phyloP scores from a whole-genome alignment of 129 eudicot species.

The Ambrosia artemisiifolia region DNA sequence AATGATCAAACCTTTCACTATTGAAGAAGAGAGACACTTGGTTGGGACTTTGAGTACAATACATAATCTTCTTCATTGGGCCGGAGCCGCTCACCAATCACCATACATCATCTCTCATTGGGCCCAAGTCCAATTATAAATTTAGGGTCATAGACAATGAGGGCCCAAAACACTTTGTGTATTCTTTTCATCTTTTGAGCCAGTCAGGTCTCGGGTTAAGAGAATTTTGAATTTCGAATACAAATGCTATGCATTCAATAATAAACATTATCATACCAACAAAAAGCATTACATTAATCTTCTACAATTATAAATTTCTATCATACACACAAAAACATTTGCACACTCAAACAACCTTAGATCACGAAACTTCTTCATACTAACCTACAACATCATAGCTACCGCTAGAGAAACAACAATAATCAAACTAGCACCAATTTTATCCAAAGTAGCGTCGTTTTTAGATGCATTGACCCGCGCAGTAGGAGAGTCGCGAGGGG shows the following conservation, averaged over 20 bases:
- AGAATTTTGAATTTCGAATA: background rate
- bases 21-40: too few species aligned
- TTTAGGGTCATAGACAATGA: too few species aligned
- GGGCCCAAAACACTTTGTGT: too few species aligned
- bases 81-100: too few species aligned
- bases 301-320: constrained; percentile 12
- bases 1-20: too few species aligned
- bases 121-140: too few species aligned
- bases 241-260: background rate
- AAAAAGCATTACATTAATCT: constrained; percentile 14
- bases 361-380: background rate
- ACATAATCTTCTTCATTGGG: too few species aligned
- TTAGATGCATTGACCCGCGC: constrained; percentile 32
- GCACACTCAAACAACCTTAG: constrained; percentile 14
- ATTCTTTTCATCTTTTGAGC: too few species aligned
- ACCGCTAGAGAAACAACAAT: constrained; percentile 6
- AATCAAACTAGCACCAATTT: background rate
- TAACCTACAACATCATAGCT: constrained; percentile 22
- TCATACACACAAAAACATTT: constrained; percentile 16
- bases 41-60: too few species aligned
- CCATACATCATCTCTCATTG: too few species aligned
- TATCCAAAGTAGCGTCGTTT: constrained; percentile 16
- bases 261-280: constrained; percentile 1
- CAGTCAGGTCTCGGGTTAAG: background rate
- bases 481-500: constrained; percentile 27